Evolutionary conservation across 2,329 filamentous ascomycete genomes (phyloP).

Genomic region (Fusarium palustre): DNA sequence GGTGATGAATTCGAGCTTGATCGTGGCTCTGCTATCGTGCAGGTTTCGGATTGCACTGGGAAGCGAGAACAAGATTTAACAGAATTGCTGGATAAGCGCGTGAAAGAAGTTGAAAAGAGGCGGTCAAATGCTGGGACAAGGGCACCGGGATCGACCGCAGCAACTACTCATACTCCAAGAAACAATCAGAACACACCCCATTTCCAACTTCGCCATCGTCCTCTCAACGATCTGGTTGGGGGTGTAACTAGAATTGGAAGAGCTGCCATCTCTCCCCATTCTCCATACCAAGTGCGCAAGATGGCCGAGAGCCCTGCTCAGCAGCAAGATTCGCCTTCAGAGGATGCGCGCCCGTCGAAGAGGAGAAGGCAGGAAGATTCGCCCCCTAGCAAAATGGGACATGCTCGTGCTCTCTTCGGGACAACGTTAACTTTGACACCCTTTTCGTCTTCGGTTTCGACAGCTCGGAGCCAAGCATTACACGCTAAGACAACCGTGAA

Average conservation of each 20-base stretch:
- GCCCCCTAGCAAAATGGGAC: slow-evolving; percentile 51
- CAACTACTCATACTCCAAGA: slow-evolving; percentile 37
- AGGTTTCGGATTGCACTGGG: slow-evolving; percentile 82
- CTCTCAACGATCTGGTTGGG: slow-evolving; percentile 56
- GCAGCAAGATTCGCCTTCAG: slow-evolving; percentile 27
- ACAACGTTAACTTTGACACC: slow-evolving; percentile 50
- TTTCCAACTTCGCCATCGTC: slow-evolving; percentile 56
- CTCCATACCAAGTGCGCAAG: slow-evolving; percentile 51
- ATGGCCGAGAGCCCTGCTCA: slow-evolving; percentile 32
- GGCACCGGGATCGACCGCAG: slow-evolving; percentile 38
- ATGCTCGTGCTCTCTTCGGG: slow-evolving; percentile 53
- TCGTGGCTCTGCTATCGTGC: slow-evolving; percentile 78
- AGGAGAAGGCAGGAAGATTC: slow-evolving; percentile 47
- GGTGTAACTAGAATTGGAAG: slow-evolving; percentile 50
- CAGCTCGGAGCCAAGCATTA: slow-evolving; percentile 31
- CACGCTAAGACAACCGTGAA: slow-evolving; percentile 39
- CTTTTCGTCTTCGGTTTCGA: slow-evolving; percentile 27
- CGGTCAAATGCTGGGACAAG: slow-evolving; percentile 59
- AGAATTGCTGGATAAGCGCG: slow-evolving; percentile 77
- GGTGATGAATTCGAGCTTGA: slow-evolving; percentile 87
- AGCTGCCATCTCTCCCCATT: slow-evolving; percentile 50
- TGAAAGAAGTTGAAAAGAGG: slow-evolving; percentile 65
- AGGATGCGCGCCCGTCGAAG: slow-evolving; percentile 44
- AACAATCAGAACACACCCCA: slow-evolving; percentile 46
- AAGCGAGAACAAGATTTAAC: slow-evolving; percentile 81